Evolutionary conservation across 228 moss, liverwort and hornwort genomes (phyloP).

Genomic region (Sphagnum fallax): DNA sequence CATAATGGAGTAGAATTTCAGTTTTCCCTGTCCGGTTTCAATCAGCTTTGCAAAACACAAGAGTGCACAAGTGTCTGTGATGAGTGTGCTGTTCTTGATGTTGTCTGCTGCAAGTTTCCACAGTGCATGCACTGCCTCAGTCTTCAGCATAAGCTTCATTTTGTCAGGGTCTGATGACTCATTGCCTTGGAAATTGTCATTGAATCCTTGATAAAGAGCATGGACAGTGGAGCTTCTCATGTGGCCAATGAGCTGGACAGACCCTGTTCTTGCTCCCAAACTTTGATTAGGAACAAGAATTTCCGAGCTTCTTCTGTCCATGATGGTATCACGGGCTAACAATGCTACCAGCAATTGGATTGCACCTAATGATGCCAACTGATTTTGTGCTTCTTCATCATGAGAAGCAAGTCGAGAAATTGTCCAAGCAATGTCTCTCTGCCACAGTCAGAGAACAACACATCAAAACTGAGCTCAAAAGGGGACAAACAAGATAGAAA

Average conservation of each 20-base stretch:
- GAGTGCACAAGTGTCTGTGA: slow-evolving; percentile 85
- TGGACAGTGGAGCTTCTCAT: neutral
- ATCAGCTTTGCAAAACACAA: slow-evolving; percentile 90
- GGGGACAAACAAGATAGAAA: too few species aligned
- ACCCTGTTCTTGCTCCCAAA: neutral
- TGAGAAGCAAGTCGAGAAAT: slow-evolving; percentile 35
- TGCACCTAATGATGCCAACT: slow-evolving; percentile 40
- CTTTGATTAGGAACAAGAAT: slow-evolving; percentile 6
- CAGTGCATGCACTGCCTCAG: slow-evolving; percentile 73
- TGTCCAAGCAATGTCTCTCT: slow-evolving; percentile 25
- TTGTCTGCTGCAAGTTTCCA: slow-evolving; percentile 75
- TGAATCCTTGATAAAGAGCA: slow-evolving; percentile 9
- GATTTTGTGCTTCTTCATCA: slow-evolving; percentile 32
- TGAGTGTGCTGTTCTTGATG: slow-evolving; percentile 88
- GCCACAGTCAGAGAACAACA: too few species aligned
- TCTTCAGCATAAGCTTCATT: slow-evolving; percentile 62
- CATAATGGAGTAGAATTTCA: slow-evolving; percentile 61
- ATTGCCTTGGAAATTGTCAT: slow-evolving; percentile 24
- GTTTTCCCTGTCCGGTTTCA: slow-evolving; percentile 46
- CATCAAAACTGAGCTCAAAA: too few species aligned
- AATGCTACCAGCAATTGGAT: slow-evolving; percentile 39
- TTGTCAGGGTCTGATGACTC: slow-evolving; percentile 41
- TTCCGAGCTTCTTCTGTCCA: slow-evolving; percentile 22
- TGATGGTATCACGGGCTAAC: slow-evolving; percentile 58
- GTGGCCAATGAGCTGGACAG: neutral